These are phyloP conservation scores for Oleoguttula mirabilis DNA, from an alignment of 495 filamentous ascomycete species.

Conservation along the genomic window DNA sequence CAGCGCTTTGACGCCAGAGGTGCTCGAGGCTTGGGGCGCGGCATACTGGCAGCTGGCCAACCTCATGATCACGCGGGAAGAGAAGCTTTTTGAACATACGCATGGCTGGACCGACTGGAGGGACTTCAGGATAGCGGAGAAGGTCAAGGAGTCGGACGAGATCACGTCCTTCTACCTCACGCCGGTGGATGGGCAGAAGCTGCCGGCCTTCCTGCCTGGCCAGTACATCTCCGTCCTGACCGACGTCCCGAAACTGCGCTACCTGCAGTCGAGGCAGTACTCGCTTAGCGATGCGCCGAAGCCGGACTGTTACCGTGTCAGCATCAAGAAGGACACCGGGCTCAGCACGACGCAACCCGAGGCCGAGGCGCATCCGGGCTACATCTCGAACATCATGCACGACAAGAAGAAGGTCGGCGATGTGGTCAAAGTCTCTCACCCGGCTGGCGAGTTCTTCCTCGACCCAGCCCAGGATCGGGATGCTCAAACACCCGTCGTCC, in stretches of 20 bases:
- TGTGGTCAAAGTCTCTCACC: slow-evolving; percentile 50
- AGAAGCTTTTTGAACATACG: slow-evolving; percentile 45
- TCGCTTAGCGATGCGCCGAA: slow-evolving; percentile 52
- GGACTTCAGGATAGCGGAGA: slow-evolving; percentile 51
- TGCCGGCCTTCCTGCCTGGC: slow-evolving; percentile 52
- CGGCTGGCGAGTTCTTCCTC: slow-evolving; percentile 59
- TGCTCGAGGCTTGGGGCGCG: slow-evolving; percentile 55
- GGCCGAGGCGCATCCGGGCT: slow-evolving; percentile 43
- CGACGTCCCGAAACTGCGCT: slow-evolving; percentile 43
- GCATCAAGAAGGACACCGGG: slow-evolving; percentile 54
- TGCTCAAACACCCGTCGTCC: slow-evolving; percentile 39
- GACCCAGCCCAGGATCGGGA: slow-evolving; percentile 32
- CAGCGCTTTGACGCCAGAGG: slow-evolving; percentile 51
- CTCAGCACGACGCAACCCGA: slow-evolving; percentile 33
- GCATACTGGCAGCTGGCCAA: slow-evolving; percentile 63
- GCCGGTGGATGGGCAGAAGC: slow-evolving; percentile 47
- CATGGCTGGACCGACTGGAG: slow-evolving; percentile 52
- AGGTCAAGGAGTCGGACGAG: slow-evolving; percentile 10
- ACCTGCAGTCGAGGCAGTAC: slow-evolving; percentile 59
- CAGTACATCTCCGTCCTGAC: slow-evolving; percentile 57
- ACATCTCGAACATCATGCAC: slow-evolving; percentile 61
- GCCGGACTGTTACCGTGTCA: slow-evolving; percentile 53
- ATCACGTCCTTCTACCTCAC: slow-evolving; percentile 38
- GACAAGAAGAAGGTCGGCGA: slow-evolving; percentile 47
- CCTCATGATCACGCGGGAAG: slow-evolving; percentile 55